These are phyloP conservation scores for Gracilariopsis chorda DNA, from an alignment of 23 red algal genomes.

Conservation along the genomic window DNA sequence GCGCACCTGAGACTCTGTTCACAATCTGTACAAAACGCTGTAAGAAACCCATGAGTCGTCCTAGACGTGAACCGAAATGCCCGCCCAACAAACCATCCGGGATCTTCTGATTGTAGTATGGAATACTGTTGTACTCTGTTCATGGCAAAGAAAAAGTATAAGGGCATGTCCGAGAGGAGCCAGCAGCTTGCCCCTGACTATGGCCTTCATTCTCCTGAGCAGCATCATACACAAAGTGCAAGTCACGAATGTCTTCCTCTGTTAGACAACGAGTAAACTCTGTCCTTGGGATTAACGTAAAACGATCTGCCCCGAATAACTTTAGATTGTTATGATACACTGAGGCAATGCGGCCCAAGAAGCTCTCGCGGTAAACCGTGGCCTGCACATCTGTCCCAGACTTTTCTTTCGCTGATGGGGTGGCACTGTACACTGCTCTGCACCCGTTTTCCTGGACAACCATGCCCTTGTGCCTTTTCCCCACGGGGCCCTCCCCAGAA, in stretches of 20 bases:
- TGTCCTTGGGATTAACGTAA: background rate
- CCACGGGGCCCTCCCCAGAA: background rate
- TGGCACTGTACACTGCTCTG: conserved; percentile 27
- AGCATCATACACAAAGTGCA: background rate
- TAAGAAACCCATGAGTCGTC: background rate
- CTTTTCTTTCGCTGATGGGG: background rate
- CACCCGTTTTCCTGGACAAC: conserved; percentile 3
- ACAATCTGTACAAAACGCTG: background rate
- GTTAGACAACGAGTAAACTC: background rate
- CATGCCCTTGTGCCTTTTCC: conserved; percentile 18
- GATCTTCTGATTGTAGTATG: background rate
- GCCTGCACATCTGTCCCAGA: background rate
- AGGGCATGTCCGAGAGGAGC: no score
- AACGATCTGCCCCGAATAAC: background rate
- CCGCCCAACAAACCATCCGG: background rate
- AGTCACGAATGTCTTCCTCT: background rate
- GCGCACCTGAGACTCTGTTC: background rate
- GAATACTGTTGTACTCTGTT: background rate
- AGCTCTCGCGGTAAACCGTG: background rate
- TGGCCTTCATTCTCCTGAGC: no score
- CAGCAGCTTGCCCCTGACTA: no score
- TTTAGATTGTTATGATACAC: background rate
- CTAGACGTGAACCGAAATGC: background rate
- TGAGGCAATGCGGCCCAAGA: background rate
- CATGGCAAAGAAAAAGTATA: background rate